A percentile compares a stretch with the other conserved stretches of the same genome.
Evolutionary conservation across 257 asterid genomes (phyloP).

Genomic region (Solanum corneliomulleri): DNA sequence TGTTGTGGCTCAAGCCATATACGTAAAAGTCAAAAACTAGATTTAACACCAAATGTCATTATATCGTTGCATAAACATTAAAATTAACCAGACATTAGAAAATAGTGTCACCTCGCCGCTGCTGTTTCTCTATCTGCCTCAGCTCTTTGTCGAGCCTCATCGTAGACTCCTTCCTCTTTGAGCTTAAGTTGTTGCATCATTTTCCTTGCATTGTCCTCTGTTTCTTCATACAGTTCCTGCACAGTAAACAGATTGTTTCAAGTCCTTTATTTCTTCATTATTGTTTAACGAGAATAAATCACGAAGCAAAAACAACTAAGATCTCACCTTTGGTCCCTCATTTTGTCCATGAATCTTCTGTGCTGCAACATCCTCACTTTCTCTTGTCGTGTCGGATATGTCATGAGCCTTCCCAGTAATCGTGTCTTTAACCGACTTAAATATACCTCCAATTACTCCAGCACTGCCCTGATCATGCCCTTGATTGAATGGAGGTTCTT

Average conservation of each 20-base stretch:
- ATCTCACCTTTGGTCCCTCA: not conserved
- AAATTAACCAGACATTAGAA: not conserved
- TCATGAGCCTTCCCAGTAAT: slow-evolving; percentile 24
- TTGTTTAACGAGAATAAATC: not conserved
- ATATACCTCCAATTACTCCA: slow-evolving; percentile 20
- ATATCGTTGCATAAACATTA: not conserved
- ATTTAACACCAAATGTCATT: not conserved
- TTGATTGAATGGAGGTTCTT: not conserved
- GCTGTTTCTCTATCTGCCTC: slow-evolving; percentile 14
- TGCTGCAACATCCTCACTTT: not conserved
- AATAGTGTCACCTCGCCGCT: slow-evolving; percentile 6
- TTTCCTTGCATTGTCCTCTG: slow-evolving; percentile 4
- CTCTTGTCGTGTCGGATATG: not conserved
- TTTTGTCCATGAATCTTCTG: not conserved
- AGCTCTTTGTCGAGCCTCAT: slow-evolving; percentile 16
- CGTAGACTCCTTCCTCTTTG: slow-evolving; percentile 9
- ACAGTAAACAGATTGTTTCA: not conserved
- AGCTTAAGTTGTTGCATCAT: not conserved
- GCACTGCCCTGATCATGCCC: not conserved
- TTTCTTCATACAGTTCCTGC: slow-evolving; percentile 1
- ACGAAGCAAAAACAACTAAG: not conserved
- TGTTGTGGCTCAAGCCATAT: not conserved
- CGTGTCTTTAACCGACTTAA: slow-evolving; percentile 20
- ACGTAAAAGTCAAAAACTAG: not conserved
- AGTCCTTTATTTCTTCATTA: too few species aligned